Conservation (phyloP, 495 filamentous ascomycete species). For the Penicillium turbatum region DNA sequence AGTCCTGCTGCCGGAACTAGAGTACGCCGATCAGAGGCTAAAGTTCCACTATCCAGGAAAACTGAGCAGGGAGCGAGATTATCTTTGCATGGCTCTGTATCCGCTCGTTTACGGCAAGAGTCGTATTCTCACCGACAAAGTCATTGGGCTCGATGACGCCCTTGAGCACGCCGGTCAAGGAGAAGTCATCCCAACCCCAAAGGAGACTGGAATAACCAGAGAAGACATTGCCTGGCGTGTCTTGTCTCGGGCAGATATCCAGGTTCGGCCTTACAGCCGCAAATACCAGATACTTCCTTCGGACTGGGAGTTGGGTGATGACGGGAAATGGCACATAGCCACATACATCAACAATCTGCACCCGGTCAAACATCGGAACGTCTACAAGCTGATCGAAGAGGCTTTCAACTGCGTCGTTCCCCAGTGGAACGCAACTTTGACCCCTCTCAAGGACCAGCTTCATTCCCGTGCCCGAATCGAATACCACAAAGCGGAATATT, state of each 20-base stretch:
- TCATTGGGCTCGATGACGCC: conserved; percentile 27
- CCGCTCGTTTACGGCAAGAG: conserved; percentile 41
- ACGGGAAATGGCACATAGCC: conserved; percentile 28
- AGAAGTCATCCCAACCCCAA: conserved; percentile 22
- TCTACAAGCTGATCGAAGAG: conserved; percentile 43
- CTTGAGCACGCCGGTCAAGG: conserved; percentile 26
- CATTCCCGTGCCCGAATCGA: conserved; percentile 30
- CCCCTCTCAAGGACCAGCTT: conserved; percentile 35
- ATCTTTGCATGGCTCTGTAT: conserved; percentile 43
- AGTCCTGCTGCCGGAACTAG: conserved; percentile 20
- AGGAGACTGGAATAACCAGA: conserved; percentile 28
- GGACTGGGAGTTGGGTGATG: conserved; percentile 30
- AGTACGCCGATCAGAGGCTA: conserved; percentile 11
- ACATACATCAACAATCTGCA: conserved; percentile 50
- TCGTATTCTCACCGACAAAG: conserved; percentile 25
- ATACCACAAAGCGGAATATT: conserved; percentile 33
- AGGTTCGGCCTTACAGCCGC: conserved; percentile 27
- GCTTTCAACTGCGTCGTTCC: conserved; percentile 38
- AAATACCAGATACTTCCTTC: conserved; percentile 39
- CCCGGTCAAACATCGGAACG: conserved; percentile 28
- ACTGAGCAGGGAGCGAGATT: conserved; percentile 23
- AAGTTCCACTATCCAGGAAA: conserved; percentile 21
- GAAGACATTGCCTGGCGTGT: conserved; percentile 44
- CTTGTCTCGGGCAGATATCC: conserved; percentile 26
- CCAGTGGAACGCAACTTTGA: conserved; percentile 39